Evolutionary conservation across 1,139 yeast genomes (phyloP).

Genomic region (Debaryomycetaceae sp.): DNA sequence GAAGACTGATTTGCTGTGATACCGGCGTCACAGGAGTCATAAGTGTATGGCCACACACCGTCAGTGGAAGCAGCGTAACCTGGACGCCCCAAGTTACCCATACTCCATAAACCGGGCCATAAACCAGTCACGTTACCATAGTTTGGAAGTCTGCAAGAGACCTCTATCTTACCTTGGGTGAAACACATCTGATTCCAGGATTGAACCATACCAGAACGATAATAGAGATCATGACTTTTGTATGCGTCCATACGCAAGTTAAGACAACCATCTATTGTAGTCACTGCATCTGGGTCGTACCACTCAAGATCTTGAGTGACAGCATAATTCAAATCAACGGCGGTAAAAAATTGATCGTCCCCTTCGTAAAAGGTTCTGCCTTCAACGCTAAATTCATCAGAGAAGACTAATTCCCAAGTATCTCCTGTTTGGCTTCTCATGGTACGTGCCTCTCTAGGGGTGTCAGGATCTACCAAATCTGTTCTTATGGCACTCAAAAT

Average conservation of each 20-base stretch:
- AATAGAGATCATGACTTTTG: constrained; percentile 65
- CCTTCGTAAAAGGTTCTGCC: constrained; percentile 82
- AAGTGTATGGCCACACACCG: constrained; percentile 90
- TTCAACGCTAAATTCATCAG: constrained; percentile 79
- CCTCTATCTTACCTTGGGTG: constrained; percentile 69
- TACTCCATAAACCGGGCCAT: constrained; percentile 91
- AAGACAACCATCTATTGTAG: constrained; percentile 66
- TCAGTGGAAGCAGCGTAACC: constrained; percentile 77
- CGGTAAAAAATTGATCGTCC: constrained; percentile 82
- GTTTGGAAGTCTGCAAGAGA: constrained; percentile 69
- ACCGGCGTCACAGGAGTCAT: constrained; percentile 79
- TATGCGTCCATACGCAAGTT: constrained; percentile 69
- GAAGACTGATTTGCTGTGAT: constrained; percentile 87
- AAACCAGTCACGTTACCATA: constrained; percentile 67
- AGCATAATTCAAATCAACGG: constrained; percentile 70
- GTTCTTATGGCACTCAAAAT: constrained; percentile 60
- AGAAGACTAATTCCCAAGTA: constrained; percentile 68
- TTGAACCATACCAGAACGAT: constrained; percentile 83
- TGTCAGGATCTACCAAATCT: constrained; percentile 69
- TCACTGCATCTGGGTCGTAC: constrained; percentile 81
- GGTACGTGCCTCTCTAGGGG: constrained; percentile 55
- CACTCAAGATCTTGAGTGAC: constrained; percentile 84
- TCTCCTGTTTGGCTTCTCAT: constrained; percentile 51
- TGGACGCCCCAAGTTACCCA: constrained; percentile 84
- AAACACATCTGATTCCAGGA: constrained; percentile 82